A percentile compares a stretch with the other conserved stretches of the same genome.
phyloP scores from a whole-genome alignment of 768 basidiomycete species.

The Trametes elegans region DNA sequence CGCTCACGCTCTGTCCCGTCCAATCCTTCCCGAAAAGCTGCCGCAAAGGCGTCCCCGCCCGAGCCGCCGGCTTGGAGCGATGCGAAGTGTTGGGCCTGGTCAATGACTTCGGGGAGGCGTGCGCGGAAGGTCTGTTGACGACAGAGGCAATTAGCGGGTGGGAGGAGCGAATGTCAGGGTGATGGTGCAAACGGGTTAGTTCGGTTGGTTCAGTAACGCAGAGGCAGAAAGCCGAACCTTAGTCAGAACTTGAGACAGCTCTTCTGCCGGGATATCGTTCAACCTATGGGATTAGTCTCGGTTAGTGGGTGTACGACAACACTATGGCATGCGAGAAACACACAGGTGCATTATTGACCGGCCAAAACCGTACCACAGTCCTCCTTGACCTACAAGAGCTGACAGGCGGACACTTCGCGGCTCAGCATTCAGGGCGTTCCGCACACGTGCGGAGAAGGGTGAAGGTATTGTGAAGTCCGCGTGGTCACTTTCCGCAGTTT shows the following conservation, averaged over 20 bases:
- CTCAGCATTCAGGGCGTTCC: slow-evolving; percentile 87
- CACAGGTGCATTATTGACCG: slow-evolving; percentile 83
- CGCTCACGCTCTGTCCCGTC: slow-evolving; percentile 91
- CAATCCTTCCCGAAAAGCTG: slow-evolving; percentile 85
- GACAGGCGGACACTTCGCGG: slow-evolving; percentile 81
- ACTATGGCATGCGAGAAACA: too few relatives aligned
- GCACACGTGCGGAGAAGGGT: slow-evolving; percentile 73
- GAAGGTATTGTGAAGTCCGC: slow-evolving; percentile 84
- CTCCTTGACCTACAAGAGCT: slow-evolving; percentile 81
- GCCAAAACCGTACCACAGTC: slow-evolving; percentile 92
- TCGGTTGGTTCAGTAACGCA: not conserved
- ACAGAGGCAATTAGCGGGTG: slow-evolving; percentile 12
- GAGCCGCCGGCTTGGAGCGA: slow-evolving; percentile 40
- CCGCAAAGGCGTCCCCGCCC: slow-evolving; percentile 55
- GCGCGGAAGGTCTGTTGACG: slow-evolving; percentile 64
- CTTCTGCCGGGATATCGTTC: slow-evolving; percentile 68
- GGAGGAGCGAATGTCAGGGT: too few relatives aligned
- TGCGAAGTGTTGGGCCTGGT: slow-evolving; percentile 89
- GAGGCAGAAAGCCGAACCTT: slow-evolving; percentile 41
- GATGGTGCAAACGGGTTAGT: too few relatives aligned
- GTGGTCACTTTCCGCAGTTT: slow-evolving; percentile 62
- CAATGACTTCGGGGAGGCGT: slow-evolving; percentile 75
- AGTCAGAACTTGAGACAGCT: slow-evolving; percentile 69
- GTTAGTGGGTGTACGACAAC: too few relatives aligned
- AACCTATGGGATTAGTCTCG: slow-evolving; percentile 62